Conservation (phyloP, 441 rosid genomes). For the Pelargonium citronellum region DNA sequence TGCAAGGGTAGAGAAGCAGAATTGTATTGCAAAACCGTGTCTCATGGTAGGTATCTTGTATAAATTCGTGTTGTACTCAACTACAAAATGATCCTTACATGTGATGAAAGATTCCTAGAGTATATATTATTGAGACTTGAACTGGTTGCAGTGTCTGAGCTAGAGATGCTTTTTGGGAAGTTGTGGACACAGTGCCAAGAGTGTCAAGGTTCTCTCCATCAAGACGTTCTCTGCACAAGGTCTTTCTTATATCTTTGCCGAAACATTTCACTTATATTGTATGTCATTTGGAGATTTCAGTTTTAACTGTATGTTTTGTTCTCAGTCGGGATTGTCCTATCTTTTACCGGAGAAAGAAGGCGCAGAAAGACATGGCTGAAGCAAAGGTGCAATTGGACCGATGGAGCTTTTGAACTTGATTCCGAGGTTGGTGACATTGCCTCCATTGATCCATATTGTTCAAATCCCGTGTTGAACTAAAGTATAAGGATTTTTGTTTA, state of each 20-base stretch:
- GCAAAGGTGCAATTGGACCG: conserved; percentile 73
- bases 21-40: conserved; percentile 77
- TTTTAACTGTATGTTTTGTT: conserved; percentile 1
- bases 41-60: conserved; percentile 48
- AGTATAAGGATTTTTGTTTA: too few relatives aligned
- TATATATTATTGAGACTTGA: background rate
- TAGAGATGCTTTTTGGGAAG: conserved; percentile 78
- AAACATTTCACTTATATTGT: conserved; percentile 7
- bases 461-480: too few relatives aligned
- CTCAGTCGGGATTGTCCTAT: conserved; percentile 96
- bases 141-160: conserved; percentile 64
- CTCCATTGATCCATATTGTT: too few relatives aligned
- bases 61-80: background rate
- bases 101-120: background rate
- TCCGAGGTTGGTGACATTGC: background rate
- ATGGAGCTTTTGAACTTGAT: conserved; percentile 55
- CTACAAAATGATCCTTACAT: conserved; percentile 1
- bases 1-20: conserved; percentile 97
- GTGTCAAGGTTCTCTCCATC: conserved; percentile 97
- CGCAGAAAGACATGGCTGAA: conserved; percentile 89
- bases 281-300: background rate
- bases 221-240: conserved; percentile 97
- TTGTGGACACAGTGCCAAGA: conserved; percentile 97
- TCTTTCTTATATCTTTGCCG: conserved; percentile 21
- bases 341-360: conserved; percentile 95